phyloP scores from a whole-genome alignment of 345 rosid genomes.

The Salix dunnii region DNA sequence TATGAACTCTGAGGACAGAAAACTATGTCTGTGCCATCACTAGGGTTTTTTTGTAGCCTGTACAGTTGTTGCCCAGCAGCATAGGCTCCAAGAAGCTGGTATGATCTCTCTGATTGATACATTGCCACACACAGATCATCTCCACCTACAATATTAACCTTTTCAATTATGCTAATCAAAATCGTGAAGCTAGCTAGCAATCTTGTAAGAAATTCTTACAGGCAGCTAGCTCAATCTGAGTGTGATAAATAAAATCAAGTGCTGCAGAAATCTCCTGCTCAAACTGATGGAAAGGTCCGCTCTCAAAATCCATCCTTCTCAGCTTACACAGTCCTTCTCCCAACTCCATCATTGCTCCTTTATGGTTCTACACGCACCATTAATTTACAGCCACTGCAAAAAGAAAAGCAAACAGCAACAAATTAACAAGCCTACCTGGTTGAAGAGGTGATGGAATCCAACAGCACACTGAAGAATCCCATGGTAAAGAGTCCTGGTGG shows the following conservation, averaged over 20 bases:
- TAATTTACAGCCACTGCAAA: not conserved
- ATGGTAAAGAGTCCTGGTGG: constrained; percentile 63
- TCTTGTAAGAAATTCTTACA: constrained; percentile 37
- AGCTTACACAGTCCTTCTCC: constrained; percentile 89
- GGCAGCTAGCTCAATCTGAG: constrained; percentile 88
- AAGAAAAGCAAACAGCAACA: not conserved
- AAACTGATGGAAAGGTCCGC: constrained; percentile 69
- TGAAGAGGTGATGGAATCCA: constrained; percentile 85
- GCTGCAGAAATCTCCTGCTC: constrained; percentile 67
- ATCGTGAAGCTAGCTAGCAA: too few species aligned
- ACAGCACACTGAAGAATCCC: constrained; percentile 88
- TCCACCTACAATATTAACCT: constrained; percentile 35
- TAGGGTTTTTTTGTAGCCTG: constrained; percentile 35
- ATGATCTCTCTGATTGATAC: constrained; percentile 81
- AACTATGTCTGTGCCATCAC: constrained; percentile 35
- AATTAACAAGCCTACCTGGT: constrained; percentile 39
- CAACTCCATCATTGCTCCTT: constrained; percentile 93
- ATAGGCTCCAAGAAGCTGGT: constrained; percentile 76
- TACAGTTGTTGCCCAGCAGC: constrained; percentile 77
- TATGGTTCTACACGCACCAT: constrained; percentile 53
- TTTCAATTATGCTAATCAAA: not conserved
- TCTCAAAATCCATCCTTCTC: constrained; percentile 65
- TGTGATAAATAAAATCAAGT: constrained; percentile 71
- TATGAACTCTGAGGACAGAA: constrained; percentile 40
- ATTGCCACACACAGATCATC: constrained; percentile 74